Evolutionary conservation across 129 eudicot species (phyloP).

Genomic region (Flaveria sonorensis): DNA sequence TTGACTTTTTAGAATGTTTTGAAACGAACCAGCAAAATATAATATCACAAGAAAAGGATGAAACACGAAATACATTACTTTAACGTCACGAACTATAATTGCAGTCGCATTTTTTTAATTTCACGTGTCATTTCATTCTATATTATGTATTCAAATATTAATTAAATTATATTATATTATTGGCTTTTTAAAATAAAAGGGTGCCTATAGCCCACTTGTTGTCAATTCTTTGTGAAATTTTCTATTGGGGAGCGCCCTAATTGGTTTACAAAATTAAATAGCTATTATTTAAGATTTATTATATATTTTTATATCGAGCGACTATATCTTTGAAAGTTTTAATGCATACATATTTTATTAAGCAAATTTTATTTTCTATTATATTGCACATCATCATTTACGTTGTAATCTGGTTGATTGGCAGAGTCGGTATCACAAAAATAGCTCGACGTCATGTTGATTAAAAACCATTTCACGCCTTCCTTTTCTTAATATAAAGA

Average conservation of each 20-base stretch:
- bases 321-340: neutral
- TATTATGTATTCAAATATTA: neutral
- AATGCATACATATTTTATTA: neutral
- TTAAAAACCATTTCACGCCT: neutral
- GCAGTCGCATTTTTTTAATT: neutral
- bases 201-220: neutral
- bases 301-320: neutral
- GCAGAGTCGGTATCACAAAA: neutral
- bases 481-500: no score
- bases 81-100: constrained; percentile 18
- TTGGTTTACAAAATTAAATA: constrained; percentile 4
- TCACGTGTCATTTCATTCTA: neutral
- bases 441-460: neutral
- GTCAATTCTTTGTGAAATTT: neutral
- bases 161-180: neutral
- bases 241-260: neutral
- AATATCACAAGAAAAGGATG: neutral
- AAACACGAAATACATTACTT: constrained; percentile 14
- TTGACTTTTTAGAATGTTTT: neutral
- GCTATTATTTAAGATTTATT: neutral
- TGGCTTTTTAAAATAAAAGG: neutral
- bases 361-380: neutral
- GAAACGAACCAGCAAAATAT: neutral
- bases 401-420: neutral
- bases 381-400: neutral